Evolutionary conservation across 768 basidiomycete genomes (phyloP).

Genomic region (Rhodotorula taiwanensis): DNA sequence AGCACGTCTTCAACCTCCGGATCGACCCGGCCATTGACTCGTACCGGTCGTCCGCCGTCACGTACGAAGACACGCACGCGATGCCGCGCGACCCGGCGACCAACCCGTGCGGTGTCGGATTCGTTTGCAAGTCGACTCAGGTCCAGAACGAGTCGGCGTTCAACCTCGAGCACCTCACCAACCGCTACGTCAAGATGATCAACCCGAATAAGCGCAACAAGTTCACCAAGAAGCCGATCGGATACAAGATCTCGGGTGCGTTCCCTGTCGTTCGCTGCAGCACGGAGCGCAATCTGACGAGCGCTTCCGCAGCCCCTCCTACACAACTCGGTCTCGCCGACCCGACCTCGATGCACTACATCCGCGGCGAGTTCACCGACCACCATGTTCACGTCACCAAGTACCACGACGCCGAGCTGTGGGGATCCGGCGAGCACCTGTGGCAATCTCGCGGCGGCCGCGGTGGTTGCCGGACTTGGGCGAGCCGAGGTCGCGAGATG

Average conservation of each 20-base stretch:
- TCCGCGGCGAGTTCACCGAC: constrained; percentile 40
- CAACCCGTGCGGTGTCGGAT: constrained; percentile 29
- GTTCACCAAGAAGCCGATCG: constrained; percentile 34
- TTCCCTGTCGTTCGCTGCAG: neutral
- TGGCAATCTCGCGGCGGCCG: constrained; percentile 6
- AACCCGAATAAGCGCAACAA: constrained; percentile 41
- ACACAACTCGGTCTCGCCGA: constrained; percentile 40
- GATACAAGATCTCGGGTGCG: constrained; percentile 39
- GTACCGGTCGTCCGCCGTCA: neutral
- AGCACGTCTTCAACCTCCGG: constrained; percentile 21
- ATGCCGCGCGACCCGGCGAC: constrained; percentile 6
- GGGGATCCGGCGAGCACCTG: constrained; percentile 8
- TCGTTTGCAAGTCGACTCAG: constrained; percentile 1
- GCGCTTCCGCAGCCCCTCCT: constrained; percentile 25
- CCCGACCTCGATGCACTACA: constrained; percentile 11
- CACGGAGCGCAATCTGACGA: neutral
- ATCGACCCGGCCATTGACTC: constrained; percentile 19
- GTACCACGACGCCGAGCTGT: constrained; percentile 41
- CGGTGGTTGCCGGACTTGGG: constrained; percentile 11
- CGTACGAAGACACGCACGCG: neutral
- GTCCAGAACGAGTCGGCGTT: constrained; percentile 10
- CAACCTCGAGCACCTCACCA: neutral
- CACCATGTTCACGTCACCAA: constrained; percentile 40
- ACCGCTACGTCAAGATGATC: constrained; percentile 28
- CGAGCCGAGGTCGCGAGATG: neutral